Evolutionary conservation across 2,329 filamentous ascomycete species (phyloP).

Genomic region (Nigrograna mackinnonii): DNA sequence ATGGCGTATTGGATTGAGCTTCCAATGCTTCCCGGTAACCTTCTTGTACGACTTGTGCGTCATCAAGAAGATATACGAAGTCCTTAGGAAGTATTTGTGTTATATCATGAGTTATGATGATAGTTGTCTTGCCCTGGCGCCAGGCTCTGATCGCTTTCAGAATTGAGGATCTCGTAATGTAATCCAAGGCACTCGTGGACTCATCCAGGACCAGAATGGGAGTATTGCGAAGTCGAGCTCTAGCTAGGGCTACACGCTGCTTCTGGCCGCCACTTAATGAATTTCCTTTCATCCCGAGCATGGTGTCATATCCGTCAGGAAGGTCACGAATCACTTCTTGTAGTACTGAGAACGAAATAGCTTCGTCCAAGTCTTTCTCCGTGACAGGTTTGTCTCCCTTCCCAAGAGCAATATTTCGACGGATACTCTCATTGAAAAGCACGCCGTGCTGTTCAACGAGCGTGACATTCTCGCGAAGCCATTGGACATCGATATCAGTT

Average conservation of each 20-base stretch:
- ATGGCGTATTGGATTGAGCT: conserved; percentile 47
- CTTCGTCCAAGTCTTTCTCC: conserved; percentile 60
- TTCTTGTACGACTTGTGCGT: conserved; percentile 68
- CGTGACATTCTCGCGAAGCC: conserved; percentile 78
- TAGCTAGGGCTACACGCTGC: conserved; percentile 79
- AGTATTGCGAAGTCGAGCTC: conserved; percentile 76
- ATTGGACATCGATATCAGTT: conserved; percentile 64
- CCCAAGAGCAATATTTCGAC: conserved; percentile 78
- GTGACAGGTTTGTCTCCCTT: conserved; percentile 55
- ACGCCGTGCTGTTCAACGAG: conserved; percentile 81
- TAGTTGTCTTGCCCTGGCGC: conserved; percentile 81
- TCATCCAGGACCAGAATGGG: conserved; percentile 87
- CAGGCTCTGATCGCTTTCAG: conserved; percentile 77
- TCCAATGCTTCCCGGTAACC: conserved; percentile 66
- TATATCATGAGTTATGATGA: conserved; percentile 91
- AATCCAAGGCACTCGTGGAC: conserved; percentile 82
- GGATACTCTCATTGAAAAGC: conserved; percentile 80
- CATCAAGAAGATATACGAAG: conserved; percentile 78
- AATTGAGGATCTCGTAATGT: conserved; percentile 67
- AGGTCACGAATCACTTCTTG: conserved; percentile 68
- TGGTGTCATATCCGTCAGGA: conserved; percentile 71
- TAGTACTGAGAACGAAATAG: conserved; percentile 70
- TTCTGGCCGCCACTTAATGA: conserved; percentile 82
- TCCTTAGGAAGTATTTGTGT: conserved; percentile 73
- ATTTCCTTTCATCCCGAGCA: conserved; percentile 70